Conservation (phyloP, 2,329 filamentous ascomycete species). For the Dryadomyces quercivorus region DNA sequence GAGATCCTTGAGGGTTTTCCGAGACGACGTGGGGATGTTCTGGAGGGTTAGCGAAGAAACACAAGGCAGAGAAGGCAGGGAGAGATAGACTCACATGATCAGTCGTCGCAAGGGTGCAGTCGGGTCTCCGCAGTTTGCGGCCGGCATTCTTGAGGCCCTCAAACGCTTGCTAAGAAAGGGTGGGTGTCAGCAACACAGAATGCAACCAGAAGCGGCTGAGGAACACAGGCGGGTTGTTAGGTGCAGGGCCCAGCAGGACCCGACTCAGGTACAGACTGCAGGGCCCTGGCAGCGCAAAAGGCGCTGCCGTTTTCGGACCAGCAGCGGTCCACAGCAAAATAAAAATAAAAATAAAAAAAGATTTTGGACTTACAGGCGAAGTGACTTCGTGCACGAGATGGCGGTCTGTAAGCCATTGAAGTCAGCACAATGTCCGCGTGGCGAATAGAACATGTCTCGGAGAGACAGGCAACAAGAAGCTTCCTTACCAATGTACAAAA, state of each 20-base stretch:
- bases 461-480: too few relatives aligned
- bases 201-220: not conserved
- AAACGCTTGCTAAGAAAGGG: slow-evolving; percentile 78
- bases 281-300: not conserved
- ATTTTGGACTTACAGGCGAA: slow-evolving; percentile 61
- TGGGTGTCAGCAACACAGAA: not conserved
- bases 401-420: slow-evolving; percentile 51
- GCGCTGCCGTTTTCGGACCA: slow-evolving; percentile 1
- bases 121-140: slow-evolving; percentile 78
- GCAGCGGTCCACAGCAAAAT: not conserved
- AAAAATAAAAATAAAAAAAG: too few relatives aligned
- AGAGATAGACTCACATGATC: slow-evolving; percentile 65
- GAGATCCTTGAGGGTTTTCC: slow-evolving; percentile 89
- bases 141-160: slow-evolving; percentile 86
- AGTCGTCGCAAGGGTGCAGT: slow-evolving; percentile 92
- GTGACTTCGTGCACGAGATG: slow-evolving; percentile 98
- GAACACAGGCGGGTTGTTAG: not conserved
- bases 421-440: not conserved
- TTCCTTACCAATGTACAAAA: slow-evolving; percentile 78
- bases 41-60: slow-evolving; percentile 24
- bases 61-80: not conserved
- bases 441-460: too few relatives aligned
- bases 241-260: too few relatives aligned
- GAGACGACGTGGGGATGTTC: slow-evolving; percentile 87
- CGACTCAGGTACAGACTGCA: not conserved